Base-by-base conservation (phyloP, 176 grass and related monocot genomes). In the Luzula sylvatica region DNA sequence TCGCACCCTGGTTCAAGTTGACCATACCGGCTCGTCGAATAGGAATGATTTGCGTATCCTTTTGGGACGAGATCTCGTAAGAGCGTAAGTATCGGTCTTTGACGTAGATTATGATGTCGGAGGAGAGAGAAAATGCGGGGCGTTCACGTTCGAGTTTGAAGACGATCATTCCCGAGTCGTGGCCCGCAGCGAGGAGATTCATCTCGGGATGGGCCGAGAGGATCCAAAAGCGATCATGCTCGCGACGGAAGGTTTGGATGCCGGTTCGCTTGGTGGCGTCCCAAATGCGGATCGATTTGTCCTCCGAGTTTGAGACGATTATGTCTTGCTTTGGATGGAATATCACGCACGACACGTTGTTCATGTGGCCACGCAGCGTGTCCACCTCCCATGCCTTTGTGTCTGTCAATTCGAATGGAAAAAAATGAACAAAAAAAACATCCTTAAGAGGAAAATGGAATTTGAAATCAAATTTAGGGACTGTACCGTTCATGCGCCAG, bases 211-310 rank as follows among this genome's bases (percentile, higher is more conserved):
- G 90, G 49, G 77, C 84, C 46, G 81, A 60, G 58, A 89, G 90
- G 56, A 89, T 76, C 90, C 90, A 96, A 71, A 96, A 96, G n/a
- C 90, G 90, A 49, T 96, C 90, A 55, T 89, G 90, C 16, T 96
- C 84, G 46, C 84, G 57, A 23, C 84, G 79, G 42, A 95, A 89
- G 28, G 81, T 89, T 32, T 96, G 90, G 38, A 89, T 78, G 23
- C 84, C 71, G 1, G 84, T 96, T 48, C 90, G 76, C 53, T 89
- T 96, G 50, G 90, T 96, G 49, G 90, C 77, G 72, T 89, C 90
- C 90, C 90, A 89, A 3, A 96, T 76, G 30, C 81, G 90, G 13
- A 96, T 96, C 64, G 83, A 88, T 75, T 89, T 96, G 27, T 89
- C 90, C 76, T 96, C 90, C 25, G 90, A 96, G 68, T 96, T 96